These are phyloP conservation scores for Jatropha curcas DNA, from an alignment of 345 rosid species.

Conservation along the genomic window DNA sequence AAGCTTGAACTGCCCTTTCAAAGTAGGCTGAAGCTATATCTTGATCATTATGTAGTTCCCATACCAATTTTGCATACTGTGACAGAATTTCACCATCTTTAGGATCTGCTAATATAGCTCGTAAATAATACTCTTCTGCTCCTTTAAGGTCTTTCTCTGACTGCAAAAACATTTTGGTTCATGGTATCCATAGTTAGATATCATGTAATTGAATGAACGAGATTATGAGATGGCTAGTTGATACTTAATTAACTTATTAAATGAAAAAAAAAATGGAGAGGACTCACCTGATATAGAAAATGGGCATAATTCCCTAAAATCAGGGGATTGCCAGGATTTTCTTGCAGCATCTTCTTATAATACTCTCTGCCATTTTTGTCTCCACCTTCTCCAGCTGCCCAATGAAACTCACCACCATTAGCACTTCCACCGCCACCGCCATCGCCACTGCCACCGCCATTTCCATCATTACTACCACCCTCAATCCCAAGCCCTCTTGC, in stretches of 20 bases:
- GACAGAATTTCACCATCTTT: slow-evolving; percentile 51
- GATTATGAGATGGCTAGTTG: no score
- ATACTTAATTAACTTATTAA: not conserved
- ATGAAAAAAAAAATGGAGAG: not conserved
- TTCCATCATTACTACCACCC: slow-evolving; percentile 16
- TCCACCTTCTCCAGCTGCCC: slow-evolving; percentile 36
- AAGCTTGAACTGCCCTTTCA: slow-evolving; percentile 50
- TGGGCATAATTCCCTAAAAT: slow-evolving; percentile 61
- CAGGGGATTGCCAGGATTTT: slow-evolving; percentile 57
- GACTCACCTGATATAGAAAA: slow-evolving; percentile 49
- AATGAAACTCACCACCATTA: slow-evolving; percentile 27
- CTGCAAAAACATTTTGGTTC: slow-evolving; percentile 29
- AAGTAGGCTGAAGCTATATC: slow-evolving; percentile 46
- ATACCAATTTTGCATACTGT: slow-evolving; percentile 47
- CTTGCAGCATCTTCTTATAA: slow-evolving; percentile 54
- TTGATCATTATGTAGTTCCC: slow-evolving; percentile 48
- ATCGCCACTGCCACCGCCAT: slow-evolving; percentile 12
- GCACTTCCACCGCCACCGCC: slow-evolving; percentile 25
- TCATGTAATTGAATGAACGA: no score
- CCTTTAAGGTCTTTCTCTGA: slow-evolving; percentile 37
- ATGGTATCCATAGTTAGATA: not conserved
- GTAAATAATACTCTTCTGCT: slow-evolving; percentile 53
- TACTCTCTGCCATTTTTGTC: slow-evolving; percentile 39
- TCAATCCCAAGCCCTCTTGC: slow-evolving; percentile 44
- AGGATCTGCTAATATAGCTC: slow-evolving; percentile 59